Conservation (phyloP, 2,329 filamentous ascomycete genomes). For the Penicillium sp. region DNA sequence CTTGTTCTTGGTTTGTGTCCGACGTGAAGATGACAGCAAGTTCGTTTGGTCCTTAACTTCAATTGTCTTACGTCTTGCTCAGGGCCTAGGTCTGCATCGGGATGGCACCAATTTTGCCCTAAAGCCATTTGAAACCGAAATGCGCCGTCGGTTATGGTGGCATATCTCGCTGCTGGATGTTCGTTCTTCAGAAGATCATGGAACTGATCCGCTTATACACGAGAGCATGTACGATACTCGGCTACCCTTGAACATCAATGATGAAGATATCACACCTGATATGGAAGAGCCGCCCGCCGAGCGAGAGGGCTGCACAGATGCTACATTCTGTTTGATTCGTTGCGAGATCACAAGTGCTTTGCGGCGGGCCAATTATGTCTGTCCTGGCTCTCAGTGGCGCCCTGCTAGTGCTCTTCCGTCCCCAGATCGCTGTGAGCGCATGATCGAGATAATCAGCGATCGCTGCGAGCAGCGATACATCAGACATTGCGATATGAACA, state of each 20-base stretch:
- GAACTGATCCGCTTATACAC: constrained; percentile 47
- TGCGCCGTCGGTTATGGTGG: constrained; percentile 56
- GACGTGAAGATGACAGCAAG: constrained; percentile 43
- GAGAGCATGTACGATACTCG: constrained; percentile 50
- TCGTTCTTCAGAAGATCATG: constrained; percentile 53
- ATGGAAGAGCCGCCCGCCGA: constrained; percentile 52
- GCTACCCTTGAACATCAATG: constrained; percentile 55
- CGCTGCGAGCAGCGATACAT: constrained; percentile 60
- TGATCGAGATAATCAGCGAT: constrained; percentile 56
- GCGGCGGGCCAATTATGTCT: constrained; percentile 41
- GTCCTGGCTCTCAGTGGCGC: constrained; percentile 30
- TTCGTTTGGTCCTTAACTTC: constrained; percentile 48
- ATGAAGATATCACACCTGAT: constrained; percentile 52
- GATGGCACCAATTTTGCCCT: constrained; percentile 53
- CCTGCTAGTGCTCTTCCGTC: constrained; percentile 15
- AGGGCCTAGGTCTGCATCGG: constrained; percentile 52
- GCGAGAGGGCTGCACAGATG: constrained; percentile 55
- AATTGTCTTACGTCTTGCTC: constrained; percentile 44
- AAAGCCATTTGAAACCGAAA: constrained; percentile 53
- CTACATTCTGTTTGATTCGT: constrained; percentile 53
- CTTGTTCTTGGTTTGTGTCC: constrained; percentile 58
- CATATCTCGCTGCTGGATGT: constrained; percentile 51
- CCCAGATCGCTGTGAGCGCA: constrained; percentile 41
- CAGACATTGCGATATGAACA: constrained; percentile 51
- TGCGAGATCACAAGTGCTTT: constrained; percentile 53